phyloP scores from a whole-genome alignment of 306 rosid species.

The Prunus salicina region DNA sequence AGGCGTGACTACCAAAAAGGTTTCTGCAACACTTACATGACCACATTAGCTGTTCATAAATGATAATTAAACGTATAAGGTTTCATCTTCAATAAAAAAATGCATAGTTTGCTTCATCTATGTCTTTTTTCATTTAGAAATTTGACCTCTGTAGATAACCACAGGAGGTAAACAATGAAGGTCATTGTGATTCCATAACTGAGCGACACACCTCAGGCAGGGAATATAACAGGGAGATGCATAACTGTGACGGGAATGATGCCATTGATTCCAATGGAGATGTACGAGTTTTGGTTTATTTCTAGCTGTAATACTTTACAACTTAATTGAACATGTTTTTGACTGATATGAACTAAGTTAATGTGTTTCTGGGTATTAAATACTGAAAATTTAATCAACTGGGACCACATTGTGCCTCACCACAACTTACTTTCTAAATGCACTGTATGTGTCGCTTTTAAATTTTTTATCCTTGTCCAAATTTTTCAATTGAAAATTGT shows the following conservation, averaged over 20 bases:
- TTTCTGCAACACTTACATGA: constrained; percentile 33
- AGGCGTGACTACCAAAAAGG: constrained; percentile 38
- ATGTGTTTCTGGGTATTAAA: neutral
- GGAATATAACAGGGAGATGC: constrained; percentile 36
- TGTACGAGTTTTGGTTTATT: constrained; percentile 44
- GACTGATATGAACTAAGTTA: neutral
- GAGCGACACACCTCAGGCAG: constrained; percentile 38
- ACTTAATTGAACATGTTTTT: constrained; percentile 10
- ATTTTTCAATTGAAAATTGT: neutral
- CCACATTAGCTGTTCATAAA: constrained; percentile 13
- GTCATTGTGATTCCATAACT: constrained; percentile 28
- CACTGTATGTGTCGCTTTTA: neutral
- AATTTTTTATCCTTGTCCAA: neutral
- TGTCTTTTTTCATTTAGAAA: constrained; percentile 51
- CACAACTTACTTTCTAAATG: too few relatives aligned
- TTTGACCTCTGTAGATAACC: constrained; percentile 64
- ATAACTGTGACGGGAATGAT: constrained; percentile 39
- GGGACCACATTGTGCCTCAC: neutral
- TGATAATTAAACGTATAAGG: constrained; percentile 26
- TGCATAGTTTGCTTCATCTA: neutral
- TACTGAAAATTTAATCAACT: neutral
- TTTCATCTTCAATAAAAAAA: constrained; percentile 25
- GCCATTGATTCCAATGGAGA: constrained; percentile 55
- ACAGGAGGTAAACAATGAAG: constrained; percentile 69
- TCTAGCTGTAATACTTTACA: neutral